Evolutionary conservation across 441 rosid species (phyloP).

Genomic region (Pelargonium fulgidum): DNA sequence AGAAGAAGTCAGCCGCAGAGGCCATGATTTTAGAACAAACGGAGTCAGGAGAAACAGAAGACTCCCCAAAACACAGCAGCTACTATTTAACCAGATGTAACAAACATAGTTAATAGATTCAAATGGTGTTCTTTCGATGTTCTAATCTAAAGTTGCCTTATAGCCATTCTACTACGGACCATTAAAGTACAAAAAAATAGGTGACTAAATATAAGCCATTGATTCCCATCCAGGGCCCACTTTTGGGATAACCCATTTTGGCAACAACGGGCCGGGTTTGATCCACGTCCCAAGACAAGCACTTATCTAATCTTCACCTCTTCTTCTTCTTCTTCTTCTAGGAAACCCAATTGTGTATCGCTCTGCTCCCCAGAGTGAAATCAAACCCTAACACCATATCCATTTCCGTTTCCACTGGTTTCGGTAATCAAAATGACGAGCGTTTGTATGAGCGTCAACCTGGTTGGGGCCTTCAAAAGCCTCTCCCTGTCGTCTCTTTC

Average conservation of each 20-base stretch:
- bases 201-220: no score
- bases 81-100: no score
- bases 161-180: no score
- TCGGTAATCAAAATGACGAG: slow-evolving; percentile 28
- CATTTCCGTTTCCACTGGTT: neutral
- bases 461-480: slow-evolving; percentile 53
- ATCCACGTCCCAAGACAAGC: neutral
- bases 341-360: neutral
- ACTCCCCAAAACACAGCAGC: no score
- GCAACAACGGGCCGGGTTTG: neutral
- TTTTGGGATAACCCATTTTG: neutral
- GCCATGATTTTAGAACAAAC: no score
- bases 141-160: no score
- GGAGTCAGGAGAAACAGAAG: no score
- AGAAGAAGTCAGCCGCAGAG: no score
- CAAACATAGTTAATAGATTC: no score
- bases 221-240: neutral
- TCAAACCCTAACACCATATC: neutral
- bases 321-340: neutral
- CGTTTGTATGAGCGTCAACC: slow-evolving; percentile 40
- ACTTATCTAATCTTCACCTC: neutral
- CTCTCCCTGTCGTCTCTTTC: slow-evolving; percentile 39
- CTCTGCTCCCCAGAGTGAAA: neutral
- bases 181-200: no score
- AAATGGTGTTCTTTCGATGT: no score